A percentile compares a stretch with the other conserved stretches of the same genome.
Evolutionary conservation across 2,329 filamentous ascomycete genomes (phyloP).

Genomic region (Lasiodiplodia citricola): DNA sequence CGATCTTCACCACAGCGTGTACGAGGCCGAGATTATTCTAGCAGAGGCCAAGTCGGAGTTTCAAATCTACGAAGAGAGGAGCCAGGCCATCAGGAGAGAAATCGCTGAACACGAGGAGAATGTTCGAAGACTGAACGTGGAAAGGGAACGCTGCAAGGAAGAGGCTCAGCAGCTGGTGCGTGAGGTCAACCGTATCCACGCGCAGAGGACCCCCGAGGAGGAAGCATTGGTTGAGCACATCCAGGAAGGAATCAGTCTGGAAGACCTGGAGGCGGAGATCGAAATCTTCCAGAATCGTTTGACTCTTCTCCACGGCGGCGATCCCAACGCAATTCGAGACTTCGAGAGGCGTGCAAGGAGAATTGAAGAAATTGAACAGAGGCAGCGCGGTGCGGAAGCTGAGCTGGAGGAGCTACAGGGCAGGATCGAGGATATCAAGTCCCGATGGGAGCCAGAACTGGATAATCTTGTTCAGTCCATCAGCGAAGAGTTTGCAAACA

Average conservation of each 20-base stretch:
- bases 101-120: slow-evolving; percentile 56
- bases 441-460: slow-evolving; percentile 81
- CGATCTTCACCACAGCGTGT: slow-evolving; percentile 64
- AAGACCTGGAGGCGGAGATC: slow-evolving; percentile 75
- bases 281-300: slow-evolving; percentile 75
- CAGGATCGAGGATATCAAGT: slow-evolving; percentile 69
- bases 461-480: slow-evolving; percentile 80
- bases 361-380: slow-evolving; percentile 69
- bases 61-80: slow-evolving; percentile 69
- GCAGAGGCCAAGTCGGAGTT: slow-evolving; percentile 87
- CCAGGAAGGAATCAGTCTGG: slow-evolving; percentile 40
- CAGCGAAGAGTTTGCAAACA: slow-evolving; percentile 88
- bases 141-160: slow-evolving; percentile 48
- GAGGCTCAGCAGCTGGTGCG: slow-evolving; percentile 30
- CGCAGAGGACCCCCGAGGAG: slow-evolving; percentile 42
- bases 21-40: slow-evolving; percentile 72
- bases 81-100: slow-evolving; percentile 61
- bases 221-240: slow-evolving; percentile 31
- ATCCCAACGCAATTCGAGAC: slow-evolving; percentile 75
- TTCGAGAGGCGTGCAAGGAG: slow-evolving; percentile 61
- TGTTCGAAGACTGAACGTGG: slow-evolving; percentile 46
- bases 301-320: slow-evolving; percentile 78
- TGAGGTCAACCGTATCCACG: slow-evolving; percentile 31
- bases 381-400: slow-evolving; percentile 55
- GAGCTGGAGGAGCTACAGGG: slow-evolving; percentile 61